These are phyloP conservation scores for Barnettozyma pratensis DNA, from an alignment of 805 yeast species.

Conservation along the genomic window DNA sequence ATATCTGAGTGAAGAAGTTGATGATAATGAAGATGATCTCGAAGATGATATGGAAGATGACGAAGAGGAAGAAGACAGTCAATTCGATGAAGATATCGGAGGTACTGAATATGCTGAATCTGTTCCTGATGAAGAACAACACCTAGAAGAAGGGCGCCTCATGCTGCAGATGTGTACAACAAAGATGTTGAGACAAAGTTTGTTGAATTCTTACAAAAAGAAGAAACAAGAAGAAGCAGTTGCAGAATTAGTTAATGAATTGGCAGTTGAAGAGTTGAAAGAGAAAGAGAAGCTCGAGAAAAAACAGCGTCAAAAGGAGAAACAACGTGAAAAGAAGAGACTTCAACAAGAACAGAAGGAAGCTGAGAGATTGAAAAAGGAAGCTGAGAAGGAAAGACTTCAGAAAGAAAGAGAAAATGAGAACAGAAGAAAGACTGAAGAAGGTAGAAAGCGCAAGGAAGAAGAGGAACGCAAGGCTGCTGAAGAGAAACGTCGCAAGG, in stretches of 20 bases:
- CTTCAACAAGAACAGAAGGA: constrained; percentile 52
- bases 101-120: constrained; percentile 34
- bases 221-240: constrained; percentile 74
- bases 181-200: constrained; percentile 66
- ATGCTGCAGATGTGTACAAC: constrained; percentile 78
- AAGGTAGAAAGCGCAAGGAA: constrained; percentile 34
- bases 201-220: constrained; percentile 72
- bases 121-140: constrained; percentile 51
- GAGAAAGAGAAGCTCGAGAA: constrained; percentile 63
- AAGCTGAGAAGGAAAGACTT: constrained; percentile 37
- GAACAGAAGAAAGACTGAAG: constrained; percentile 37
- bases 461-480: constrained; percentile 37
- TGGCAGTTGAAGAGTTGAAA: constrained; percentile 63
- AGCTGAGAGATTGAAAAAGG: constrained; percentile 42
- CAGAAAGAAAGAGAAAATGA: constrained; percentile 31
- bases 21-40: constrained; percentile 12
- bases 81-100: constrained; percentile 33
- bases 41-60: constrained; percentile 29
- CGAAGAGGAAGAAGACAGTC: constrained; percentile 32
- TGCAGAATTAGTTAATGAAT: constrained; percentile 54
- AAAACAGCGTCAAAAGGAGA: constrained; percentile 51
- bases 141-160: constrained; percentile 73
- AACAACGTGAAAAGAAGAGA: constrained; percentile 65
- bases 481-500: constrained; percentile 32
- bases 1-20: constrained; percentile 16